These are phyloP conservation scores for Chaetomium cochliodes DNA, from an alignment of 495 filamentous ascomycete species.

Conservation along the genomic window DNA sequence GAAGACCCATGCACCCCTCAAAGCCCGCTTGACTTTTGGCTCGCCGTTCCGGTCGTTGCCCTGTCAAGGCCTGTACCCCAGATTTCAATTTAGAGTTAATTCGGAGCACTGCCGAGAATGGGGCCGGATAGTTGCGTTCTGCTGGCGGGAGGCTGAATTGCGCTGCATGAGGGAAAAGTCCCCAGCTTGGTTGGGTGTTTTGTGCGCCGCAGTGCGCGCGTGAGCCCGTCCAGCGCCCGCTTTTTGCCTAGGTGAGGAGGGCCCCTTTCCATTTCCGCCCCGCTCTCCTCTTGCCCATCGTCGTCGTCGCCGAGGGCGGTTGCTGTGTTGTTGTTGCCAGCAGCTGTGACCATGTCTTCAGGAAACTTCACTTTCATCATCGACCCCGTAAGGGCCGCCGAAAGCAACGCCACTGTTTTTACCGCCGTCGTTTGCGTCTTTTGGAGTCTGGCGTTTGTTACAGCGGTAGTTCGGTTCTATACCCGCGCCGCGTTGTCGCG, in stretches of 20 bases:
- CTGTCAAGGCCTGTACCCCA: not conserved
- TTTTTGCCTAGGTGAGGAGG: not conserved
- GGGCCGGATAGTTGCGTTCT: constrained; percentile 3
- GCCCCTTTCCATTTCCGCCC: not conserved
- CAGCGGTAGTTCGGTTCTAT: constrained; percentile 35
- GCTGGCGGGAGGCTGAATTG: constrained; percentile 6
- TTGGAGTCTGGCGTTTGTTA: constrained; percentile 25
- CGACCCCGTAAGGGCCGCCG: constrained; percentile 27
- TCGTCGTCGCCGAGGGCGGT: not conserved
- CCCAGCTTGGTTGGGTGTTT: not conserved
- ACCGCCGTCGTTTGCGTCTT: constrained; percentile 26
- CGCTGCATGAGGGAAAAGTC: not conserved
- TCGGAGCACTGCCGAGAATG: constrained; percentile 24
- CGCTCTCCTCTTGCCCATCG: constrained; percentile 1
- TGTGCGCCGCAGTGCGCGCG: not conserved
- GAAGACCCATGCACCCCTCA: not conserved
- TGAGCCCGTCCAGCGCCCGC: not conserved
- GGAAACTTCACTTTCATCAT: not conserved
- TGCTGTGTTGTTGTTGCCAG: constrained; percentile 3
- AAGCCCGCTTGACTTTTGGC: not conserved
- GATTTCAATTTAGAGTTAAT: constrained; percentile 18
- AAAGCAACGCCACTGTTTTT: constrained; percentile 25
- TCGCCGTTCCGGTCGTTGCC: not conserved
- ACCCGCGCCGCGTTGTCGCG: constrained; percentile 37
- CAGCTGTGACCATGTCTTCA: constrained; percentile 11